phyloP scores from a whole-genome alignment of 2,329 filamentous ascomycete genomes.

The Neonectria faginata region DNA sequence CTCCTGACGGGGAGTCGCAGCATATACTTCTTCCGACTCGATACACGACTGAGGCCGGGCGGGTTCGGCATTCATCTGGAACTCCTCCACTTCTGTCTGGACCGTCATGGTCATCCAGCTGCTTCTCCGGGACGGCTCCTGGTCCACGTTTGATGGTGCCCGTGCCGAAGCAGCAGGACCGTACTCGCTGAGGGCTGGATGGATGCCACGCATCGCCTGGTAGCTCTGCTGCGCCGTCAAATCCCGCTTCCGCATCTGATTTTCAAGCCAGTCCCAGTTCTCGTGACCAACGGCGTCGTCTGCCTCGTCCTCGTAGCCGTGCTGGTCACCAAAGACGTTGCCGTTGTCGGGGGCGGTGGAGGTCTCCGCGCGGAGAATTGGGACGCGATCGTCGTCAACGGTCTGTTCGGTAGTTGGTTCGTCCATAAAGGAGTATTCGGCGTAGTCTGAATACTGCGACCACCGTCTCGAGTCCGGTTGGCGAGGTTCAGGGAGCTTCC shows the following conservation, averaged over 20 bases:
- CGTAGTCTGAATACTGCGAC: neutral
- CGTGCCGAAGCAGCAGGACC: conserved; percentile 11
- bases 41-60: neutral
- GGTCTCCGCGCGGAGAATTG: neutral
- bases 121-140: neutral
- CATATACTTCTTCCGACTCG: neutral
- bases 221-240: conserved; percentile 26
- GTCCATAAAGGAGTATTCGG: neutral
- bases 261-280: conserved; percentile 35
- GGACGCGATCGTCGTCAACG: neutral
- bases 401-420: neutral
- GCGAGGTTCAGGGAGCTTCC: neutral
- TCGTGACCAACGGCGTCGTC: conserved; percentile 15
- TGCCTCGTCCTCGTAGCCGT: neutral
- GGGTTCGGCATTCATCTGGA: neutral
- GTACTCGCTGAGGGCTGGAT: conserved; percentile 39
- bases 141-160: neutral
- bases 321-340: no score
- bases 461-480: neutral
- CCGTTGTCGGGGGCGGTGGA: no score
- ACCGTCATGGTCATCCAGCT: conserved; percentile 19
- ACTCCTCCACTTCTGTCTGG: neutral
- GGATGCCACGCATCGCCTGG: conserved; percentile 28
- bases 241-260: conserved; percentile 25
- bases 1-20: neutral